A percentile compares a stretch with the other conserved stretches of the same genome.
phyloP scores from a whole-genome alignment of 306 rosid genomes.

The Glycine latifolia region DNA sequence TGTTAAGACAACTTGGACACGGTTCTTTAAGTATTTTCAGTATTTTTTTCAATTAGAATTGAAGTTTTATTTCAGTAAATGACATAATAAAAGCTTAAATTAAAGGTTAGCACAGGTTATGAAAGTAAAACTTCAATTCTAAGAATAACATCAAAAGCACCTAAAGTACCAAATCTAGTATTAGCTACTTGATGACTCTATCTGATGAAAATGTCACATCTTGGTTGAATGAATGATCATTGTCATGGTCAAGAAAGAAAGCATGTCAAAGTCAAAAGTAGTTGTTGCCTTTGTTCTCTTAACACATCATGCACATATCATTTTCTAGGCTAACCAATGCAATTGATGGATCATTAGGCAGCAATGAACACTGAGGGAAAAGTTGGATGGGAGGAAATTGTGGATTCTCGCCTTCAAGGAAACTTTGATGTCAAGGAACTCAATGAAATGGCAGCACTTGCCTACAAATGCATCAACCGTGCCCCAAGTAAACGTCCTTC shows the following conservation, averaged over 20 bases:
- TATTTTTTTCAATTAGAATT: neutral
- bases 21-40: neutral
- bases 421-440: slow-evolving; percentile 67
- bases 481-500: slow-evolving; percentile 74
- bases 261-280: neutral
- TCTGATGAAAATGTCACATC: neutral
- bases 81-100: neutral
- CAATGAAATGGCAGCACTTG: slow-evolving; percentile 71
- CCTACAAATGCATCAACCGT: slow-evolving; percentile 71
- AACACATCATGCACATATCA: neutral
- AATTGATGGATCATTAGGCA: slow-evolving; percentile 58
- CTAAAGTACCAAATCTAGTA: neutral
- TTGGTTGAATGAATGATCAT: slow-evolving; percentile 2
- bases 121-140: neutral
- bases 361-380: slow-evolving; percentile 80
- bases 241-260: neutral
- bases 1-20: neutral
- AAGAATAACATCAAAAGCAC: neutral
- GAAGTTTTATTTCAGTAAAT: neutral
- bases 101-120: neutral
- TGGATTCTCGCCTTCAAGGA: slow-evolving; percentile 72
- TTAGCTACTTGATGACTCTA: slow-evolving; percentile 1
- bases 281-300: neutral
- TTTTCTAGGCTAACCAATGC: slow-evolving; percentile 4
- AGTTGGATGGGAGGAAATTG: slow-evolving; percentile 90